Base-by-base conservation (phyloP, 2,329 filamentous ascomycete genomes). In the Stachybotrys echinatus region DNA sequence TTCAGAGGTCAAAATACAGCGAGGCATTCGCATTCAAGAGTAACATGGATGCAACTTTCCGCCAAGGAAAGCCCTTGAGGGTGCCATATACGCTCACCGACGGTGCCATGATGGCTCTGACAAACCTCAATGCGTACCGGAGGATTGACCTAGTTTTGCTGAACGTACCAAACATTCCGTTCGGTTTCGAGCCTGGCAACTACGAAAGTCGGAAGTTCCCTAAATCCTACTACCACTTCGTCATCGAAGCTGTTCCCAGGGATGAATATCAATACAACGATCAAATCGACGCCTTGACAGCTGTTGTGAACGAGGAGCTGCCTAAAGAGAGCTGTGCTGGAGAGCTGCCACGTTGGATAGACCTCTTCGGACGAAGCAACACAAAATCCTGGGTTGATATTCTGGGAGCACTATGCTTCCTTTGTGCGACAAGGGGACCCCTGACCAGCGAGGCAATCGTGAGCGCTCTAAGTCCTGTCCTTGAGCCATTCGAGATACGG, bases 161-260 rank as follows among this genome's bases (percentile, higher is more conserved):
- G 2, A 72, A 84, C 39, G 75, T 87, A 5, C 81, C 81, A 1
- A 59, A 76, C 46, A 81, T 88, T 23, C 83, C 84, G 2, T 85
- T 87, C 61, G 87, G 88, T 2, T 87, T 90, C 59, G 79, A 81
- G 48, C 84, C 85, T 7, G 81, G 81, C 17, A 83, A 87, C 55
- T 91, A 91, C 65, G 82, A 88, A 59, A 85, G 83, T 20, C 77
- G 85, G 49, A 81, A 81, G 51, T 84, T 85, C 54, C 80, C 87
- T 34, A 85, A 85, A 56, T 74, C 75, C 31, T 81, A 82, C 57
- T 76, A 88, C 46, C 78, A 81, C 55, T 89, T 88, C 65, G 74
- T 76, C 10, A 71, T 89, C 34, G 74, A 79, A 42, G 74, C 84
- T 19, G 67, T 74, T 2, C 83, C 84, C 1, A 87, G 84, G 0